Conservation (phyloP, 176 grass and related monocot genomes). For the Bonia amplexicaulis region DNA sequence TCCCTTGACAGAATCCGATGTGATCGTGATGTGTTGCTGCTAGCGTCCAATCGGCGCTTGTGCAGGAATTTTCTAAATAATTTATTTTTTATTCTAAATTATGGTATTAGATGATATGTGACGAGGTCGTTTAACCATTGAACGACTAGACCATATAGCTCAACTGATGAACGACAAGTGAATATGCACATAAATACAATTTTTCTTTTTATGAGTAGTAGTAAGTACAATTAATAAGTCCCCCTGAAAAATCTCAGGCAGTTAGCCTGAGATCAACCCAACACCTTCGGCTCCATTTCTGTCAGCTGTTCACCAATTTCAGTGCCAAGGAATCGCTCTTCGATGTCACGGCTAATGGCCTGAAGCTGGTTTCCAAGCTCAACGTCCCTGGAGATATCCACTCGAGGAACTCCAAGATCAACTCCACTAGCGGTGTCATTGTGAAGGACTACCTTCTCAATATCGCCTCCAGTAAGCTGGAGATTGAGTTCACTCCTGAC, state of each 20-base stretch:
- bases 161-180: too few species aligned
- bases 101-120: too few species aligned
- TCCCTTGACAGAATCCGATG: neutral
- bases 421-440: slow-evolving; percentile 38
- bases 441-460: slow-evolving; percentile 90
- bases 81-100: too few species aligned
- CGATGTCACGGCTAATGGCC: slow-evolving; percentile 61
- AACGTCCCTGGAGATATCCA: slow-evolving; percentile 57
- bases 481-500: slow-evolving; percentile 58
- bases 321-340: slow-evolving; percentile 51
- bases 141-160: too few species aligned
- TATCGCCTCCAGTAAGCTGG: slow-evolving; percentile 42
- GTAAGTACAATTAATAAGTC: too few species aligned
- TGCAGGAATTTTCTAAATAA: too few species aligned
- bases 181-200: too few species aligned
- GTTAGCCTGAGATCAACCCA: too few species aligned
- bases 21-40: neutral
- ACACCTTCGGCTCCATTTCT: slow-evolving; percentile 91
- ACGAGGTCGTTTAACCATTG: too few species aligned
- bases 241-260: too few species aligned
- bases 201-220: too few species aligned
- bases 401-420: slow-evolving; percentile 42
- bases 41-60: neutral
- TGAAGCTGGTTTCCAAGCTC: slow-evolving; percentile 68
- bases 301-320: slow-evolving; percentile 39